phyloP scores from a whole-genome alignment of 2,329 filamentous ascomycete genomes.

The Claviceps monticola region DNA sequence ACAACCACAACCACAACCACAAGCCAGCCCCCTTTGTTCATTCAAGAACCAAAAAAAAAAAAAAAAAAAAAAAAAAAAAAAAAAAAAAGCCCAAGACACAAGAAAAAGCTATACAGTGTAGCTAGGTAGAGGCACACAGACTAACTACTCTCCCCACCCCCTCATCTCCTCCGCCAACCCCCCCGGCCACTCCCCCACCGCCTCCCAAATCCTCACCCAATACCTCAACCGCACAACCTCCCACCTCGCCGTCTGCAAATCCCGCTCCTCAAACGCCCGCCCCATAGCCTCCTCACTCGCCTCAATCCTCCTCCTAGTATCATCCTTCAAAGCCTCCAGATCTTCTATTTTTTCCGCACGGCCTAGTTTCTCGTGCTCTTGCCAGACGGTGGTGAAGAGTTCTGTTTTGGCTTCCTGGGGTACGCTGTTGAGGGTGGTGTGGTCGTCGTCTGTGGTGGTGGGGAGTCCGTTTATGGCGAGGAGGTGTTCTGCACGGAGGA shows the following conservation, averaged over 20 bases:
- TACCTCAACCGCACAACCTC: constrained; percentile 74
- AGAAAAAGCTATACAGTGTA: too few relatives aligned
- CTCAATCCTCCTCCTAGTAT: constrained; percentile 55
- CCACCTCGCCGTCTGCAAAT: constrained; percentile 49
- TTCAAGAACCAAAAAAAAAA: too few relatives aligned
- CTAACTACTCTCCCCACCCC: background rate
- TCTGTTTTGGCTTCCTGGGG: constrained; percentile 68
- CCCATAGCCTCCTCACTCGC: constrained; percentile 50
- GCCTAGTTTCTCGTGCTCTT: constrained; percentile 58
- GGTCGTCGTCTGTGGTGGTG: background rate
- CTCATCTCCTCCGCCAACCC: constrained; percentile 40
- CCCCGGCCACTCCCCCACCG: constrained; percentile 69
- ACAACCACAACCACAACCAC: too few relatives aligned
- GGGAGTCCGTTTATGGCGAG: constrained; percentile 45
- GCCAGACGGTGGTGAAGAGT: constrained; percentile 66
- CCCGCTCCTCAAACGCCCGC: constrained; percentile 48
- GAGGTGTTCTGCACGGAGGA: constrained; percentile 79
- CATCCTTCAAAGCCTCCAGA: constrained; percentile 40
- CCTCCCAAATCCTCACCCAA: constrained; percentile 79
- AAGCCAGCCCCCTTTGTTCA: too few relatives aligned
- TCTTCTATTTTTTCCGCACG: constrained; percentile 26
- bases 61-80: too few relatives aligned
- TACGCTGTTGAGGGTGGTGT: constrained; percentile 26
- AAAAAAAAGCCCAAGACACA: too few relatives aligned
- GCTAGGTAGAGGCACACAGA: background rate